Evolutionary conservation across 768 basidiomycete species (phyloP).

Genomic region (Dioszegia crocea): DNA sequence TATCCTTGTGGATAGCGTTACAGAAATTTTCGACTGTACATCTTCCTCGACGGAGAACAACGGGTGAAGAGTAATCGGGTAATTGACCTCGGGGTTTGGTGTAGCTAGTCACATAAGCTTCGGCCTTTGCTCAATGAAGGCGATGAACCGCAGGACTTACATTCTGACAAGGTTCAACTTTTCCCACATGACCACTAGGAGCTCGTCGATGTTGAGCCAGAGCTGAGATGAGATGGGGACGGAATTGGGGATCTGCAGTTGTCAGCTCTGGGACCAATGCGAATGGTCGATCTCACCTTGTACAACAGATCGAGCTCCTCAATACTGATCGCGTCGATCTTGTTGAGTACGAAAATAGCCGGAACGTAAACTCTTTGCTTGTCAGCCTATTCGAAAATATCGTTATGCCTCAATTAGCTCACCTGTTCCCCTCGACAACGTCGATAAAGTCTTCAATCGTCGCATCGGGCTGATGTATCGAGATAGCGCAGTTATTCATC

Average conservation of each 20-base stretch:
- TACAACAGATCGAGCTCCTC: slow-evolving; percentile 91
- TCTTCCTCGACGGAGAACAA: slow-evolving; percentile 61
- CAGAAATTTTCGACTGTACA: slow-evolving; percentile 81
- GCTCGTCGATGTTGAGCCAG: slow-evolving; percentile 96
- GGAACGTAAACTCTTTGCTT: slow-evolving; percentile 78
- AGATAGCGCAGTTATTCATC: slow-evolving; percentile 76
- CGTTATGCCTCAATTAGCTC: slow-evolving; percentile 31
- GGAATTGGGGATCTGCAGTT: slow-evolving; percentile 74
- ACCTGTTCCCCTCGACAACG: slow-evolving; percentile 93
- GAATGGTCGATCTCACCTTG: slow-evolving; percentile 39
- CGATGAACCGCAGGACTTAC: slow-evolving; percentile 46
- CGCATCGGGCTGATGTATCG: slow-evolving; percentile 85
- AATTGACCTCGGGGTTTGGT: slow-evolving; percentile 87
- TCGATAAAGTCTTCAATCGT: slow-evolving; percentile 96
- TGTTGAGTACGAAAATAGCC: slow-evolving; percentile 70
- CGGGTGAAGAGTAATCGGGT: slow-evolving; percentile 87
- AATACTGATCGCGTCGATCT: slow-evolving; percentile 97
- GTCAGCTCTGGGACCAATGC: slow-evolving; percentile 3
- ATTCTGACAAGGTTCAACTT: slow-evolving; percentile 87
- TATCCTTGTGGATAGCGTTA: slow-evolving; percentile 91
- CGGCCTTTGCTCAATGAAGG: neutral
- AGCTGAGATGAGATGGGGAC: slow-evolving; percentile 90
- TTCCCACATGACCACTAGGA: slow-evolving; percentile 89
- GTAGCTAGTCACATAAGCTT: slow-evolving; percentile 51
- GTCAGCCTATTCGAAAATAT: neutral